Conservation (phyloP, 2,329 filamentous ascomycete genomes). For the Myriangium duriaei region DNA sequence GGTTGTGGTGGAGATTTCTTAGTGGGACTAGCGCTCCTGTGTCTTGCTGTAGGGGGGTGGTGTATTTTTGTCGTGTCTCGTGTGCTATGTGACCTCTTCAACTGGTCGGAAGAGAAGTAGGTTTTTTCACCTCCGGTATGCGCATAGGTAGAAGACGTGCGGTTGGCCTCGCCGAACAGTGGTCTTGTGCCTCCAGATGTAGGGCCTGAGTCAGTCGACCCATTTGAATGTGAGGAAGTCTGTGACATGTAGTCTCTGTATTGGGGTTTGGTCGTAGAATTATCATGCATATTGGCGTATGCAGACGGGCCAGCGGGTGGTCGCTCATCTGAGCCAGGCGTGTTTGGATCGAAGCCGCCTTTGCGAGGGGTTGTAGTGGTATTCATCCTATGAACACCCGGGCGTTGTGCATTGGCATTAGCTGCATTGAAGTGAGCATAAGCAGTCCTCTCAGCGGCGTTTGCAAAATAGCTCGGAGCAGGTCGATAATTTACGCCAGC, state of each 20-base stretch:
- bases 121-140: slow-evolving; percentile 39
- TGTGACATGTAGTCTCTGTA: slow-evolving; percentile 26
- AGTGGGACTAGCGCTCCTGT: slow-evolving; percentile 4
- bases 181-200: neutral
- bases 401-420: slow-evolving; percentile 13
- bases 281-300: slow-evolving; percentile 10
- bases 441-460: slow-evolving; percentile 22
- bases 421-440: slow-evolving; percentile 22
- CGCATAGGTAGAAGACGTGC: slow-evolving; percentile 4
- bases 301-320: slow-evolving; percentile 38
- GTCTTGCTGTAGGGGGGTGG: slow-evolving; percentile 3
- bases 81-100: slow-evolving; percentile 42
- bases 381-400: slow-evolving; percentile 26
- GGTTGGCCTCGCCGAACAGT: neutral
- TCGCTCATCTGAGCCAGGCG: slow-evolving; percentile 46
- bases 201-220: slow-evolving; percentile 28
- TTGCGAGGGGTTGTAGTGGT: slow-evolving; percentile 36
- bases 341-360: slow-evolving; percentile 46
- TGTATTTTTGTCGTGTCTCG: slow-evolving; percentile 27
- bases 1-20: slow-evolving; percentile 4
- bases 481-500: slow-evolving; percentile 23
- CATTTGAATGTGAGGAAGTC: slow-evolving; percentile 41
- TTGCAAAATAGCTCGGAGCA: slow-evolving; percentile 12
- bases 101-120: slow-evolving; percentile 38
- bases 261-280: slow-evolving; percentile 12